Base-by-base conservation (phyloP, 2,329 filamentous ascomycete species). In the Nannizzia gypsea region DNA sequence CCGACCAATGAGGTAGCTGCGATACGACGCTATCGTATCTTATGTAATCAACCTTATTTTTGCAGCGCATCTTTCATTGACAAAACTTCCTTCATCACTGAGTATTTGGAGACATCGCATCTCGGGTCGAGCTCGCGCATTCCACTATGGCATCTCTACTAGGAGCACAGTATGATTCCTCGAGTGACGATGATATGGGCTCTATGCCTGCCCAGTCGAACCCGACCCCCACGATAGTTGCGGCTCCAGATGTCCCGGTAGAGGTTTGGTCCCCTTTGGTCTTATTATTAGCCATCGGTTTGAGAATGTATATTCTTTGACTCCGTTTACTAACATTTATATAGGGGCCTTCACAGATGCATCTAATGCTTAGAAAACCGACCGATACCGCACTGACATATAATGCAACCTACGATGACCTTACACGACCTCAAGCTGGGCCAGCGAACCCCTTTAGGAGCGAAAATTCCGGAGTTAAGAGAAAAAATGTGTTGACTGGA, bases 401-500 rank as follows among this genome's bases (percentile, higher is more conserved):
- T 68, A 81, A 81, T 68, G 77, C 77, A 59, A 85, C 85, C n/a
- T 87, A 86, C 66, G 84, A 88, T 66, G 85, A 89, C 67, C 77
- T 92, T 44, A 80, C 83, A 54, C 81, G 84, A 61, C 82, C 86
- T 0, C 75, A 77, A 6, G 74, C 85, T 62, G 89, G 89, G 0
- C 89, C 89, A 38, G 75, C 80, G 24, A 92, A 92, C 68, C 89
- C 89, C 0, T 92, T 89, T 73, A 85, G 83, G 70, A 79, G 85
- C 65, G 80, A 84, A 28, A 81, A 77, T 56, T 34, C 34, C 11
- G 73, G 75, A 1, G 71, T 84, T 61, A 92, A 91, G 74, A 84
- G 88, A 62, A 92, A 91, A 70, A 92, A 90, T 63, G 80, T 91
- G 1, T 80, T 89, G 9, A 96, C 93, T 0, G 93, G 93, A 9